These are phyloP conservation scores for Paramecium sexaurelia DNA, from an alignment of 73 alveolate species.

Conservation along the genomic window DNA sequence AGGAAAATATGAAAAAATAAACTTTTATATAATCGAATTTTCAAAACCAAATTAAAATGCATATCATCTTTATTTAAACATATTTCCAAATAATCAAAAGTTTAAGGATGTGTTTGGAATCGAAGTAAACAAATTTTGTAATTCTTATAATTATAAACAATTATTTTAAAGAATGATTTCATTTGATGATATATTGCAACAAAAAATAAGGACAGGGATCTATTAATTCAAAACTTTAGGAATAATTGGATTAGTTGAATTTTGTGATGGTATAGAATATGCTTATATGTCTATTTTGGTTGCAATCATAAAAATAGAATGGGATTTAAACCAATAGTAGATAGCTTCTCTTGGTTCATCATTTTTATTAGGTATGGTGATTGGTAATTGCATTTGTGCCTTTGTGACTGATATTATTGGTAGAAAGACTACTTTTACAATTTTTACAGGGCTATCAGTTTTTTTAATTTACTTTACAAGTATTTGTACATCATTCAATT, in stretches of 20 bases:
- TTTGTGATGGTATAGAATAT: constrained; percentile 31
- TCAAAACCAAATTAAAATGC: too few relatives aligned
- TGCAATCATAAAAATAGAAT: neutral
- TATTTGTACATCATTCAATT: neutral
- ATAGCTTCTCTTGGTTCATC: neutral
- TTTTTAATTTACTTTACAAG: neutral
- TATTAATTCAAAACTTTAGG: neutral
- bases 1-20: too few relatives aligned
- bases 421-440: neutral
- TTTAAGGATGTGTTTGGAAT: too few relatives aligned
- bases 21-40: too few relatives aligned
- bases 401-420: neutral
- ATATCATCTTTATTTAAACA: too few relatives aligned
- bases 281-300: neutral
- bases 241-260: neutral
- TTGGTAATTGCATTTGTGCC: neutral
- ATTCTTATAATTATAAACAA: neutral
- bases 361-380: neutral
- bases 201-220: neutral
- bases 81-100: too few relatives aligned
- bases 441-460: neutral
- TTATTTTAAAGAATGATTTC: neutral
- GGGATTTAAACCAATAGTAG: neutral
- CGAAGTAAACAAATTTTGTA: too few relatives aligned
- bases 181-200: neutral